A percentile compares a stretch with the other conserved stretches of the same genome.
Conservation (phyloP, 2,329 filamentous ascomycete species). For the Ophiostoma novo-ulmi region DNA sequence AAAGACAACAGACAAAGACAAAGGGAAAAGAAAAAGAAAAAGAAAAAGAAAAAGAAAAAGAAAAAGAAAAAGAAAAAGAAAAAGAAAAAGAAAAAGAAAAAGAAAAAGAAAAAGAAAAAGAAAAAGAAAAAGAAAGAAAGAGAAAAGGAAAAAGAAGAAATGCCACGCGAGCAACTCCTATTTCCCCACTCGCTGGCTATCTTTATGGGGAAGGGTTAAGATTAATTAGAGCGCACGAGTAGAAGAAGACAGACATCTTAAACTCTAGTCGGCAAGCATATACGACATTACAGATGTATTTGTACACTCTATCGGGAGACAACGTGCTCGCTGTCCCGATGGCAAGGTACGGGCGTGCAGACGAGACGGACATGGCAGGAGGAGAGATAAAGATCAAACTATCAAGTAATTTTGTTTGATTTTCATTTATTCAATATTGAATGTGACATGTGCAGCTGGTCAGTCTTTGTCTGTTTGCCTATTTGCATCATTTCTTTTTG, state of each 20-base stretch:
- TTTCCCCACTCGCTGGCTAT: not conserved
- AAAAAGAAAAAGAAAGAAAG: not conserved
- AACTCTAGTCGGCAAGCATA: not conserved
- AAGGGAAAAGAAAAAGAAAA: not conserved
- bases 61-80: not conserved
- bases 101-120: not conserved
- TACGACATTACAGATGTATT: not conserved
- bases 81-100: not conserved
- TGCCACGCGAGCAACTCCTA: conserved; percentile 9
- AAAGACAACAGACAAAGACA: not conserved
- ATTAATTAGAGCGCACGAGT: not conserved
- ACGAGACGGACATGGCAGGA: not conserved
- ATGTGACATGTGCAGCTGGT: too few relatives aligned
- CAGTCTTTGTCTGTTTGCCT: too few relatives aligned
- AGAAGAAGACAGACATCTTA: not conserved
- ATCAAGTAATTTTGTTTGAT: not conserved
- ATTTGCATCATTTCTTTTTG: not conserved
- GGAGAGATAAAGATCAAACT: not conserved
- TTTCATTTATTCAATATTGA: not conserved
- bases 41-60: not conserved
- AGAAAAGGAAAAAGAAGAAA: not conserved
- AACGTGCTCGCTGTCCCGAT: not conserved
- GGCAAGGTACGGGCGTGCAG: not conserved
- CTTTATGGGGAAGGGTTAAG: conserved; percentile 2
- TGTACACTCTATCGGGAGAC: not conserved